These are phyloP conservation scores for Gomphus sp. DNA, from an alignment of 1,284 basidiomycete genomes.

Conservation along the genomic window DNA sequence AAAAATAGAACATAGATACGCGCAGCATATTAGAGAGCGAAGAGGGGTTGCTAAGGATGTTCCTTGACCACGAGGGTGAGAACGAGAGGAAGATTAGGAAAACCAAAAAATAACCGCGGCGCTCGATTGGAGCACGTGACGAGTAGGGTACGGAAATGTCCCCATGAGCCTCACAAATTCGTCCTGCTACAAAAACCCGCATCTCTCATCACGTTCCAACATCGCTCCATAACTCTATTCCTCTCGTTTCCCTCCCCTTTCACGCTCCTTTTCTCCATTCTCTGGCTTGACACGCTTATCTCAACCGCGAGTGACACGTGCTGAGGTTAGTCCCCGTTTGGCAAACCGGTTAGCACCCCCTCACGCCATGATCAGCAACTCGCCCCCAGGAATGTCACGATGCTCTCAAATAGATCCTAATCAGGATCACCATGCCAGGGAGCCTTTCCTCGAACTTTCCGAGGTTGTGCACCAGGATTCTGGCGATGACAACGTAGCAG, in stretches of 20 bases:
- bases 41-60: not conserved
- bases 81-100: not conserved
- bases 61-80: not conserved
- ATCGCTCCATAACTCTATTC: not conserved
- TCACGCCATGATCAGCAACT: not conserved
- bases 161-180: conserved; percentile 6
- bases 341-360: not conserved
- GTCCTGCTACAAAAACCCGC: conserved; percentile 6
- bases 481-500: conserved; percentile 21
- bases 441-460: conserved; percentile 57
- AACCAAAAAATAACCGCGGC: not conserved
- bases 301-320: not conserved
- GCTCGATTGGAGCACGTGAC: conserved; percentile 6
- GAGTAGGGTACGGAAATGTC: not conserved
- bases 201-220: not conserved
- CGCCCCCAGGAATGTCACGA: not conserved
- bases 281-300: not conserved
- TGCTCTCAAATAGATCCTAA: not conserved
- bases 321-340: conserved; percentile 3
- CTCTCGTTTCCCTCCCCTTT: not conserved
- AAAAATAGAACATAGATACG: not conserved
- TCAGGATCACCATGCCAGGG: conserved; percentile 22
- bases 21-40: not conserved
- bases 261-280: conserved; percentile 5
- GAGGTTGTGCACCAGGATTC: conserved; percentile 73